Conservation (phyloP, 192 early-diverging fungal genomes). For the Coemansia biformis region DNA sequence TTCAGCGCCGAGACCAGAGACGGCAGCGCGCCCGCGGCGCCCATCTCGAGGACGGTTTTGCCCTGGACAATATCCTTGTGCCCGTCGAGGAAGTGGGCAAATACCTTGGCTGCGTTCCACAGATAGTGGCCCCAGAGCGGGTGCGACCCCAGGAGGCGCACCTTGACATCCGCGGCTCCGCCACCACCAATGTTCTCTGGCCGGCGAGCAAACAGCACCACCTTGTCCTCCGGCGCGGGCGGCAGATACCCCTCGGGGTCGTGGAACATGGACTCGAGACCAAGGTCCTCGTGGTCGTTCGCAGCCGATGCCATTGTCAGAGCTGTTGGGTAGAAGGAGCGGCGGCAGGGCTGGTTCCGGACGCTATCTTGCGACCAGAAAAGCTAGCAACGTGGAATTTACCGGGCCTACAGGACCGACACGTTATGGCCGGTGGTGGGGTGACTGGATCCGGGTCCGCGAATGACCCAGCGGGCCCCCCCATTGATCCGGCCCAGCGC, state of each 20-base stretch:
- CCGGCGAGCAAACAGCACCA: conserved; percentile 52
- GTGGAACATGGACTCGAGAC: conserved; percentile 21
- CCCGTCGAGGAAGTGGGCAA: conserved; percentile 74
- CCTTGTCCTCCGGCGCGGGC: conserved; percentile 54
- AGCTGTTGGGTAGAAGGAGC: no score
- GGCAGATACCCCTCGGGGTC: conserved; percentile 45
- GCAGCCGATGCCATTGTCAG: no score
- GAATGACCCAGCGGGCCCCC: no score
- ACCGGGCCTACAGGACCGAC: no score
- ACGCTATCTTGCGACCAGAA: no score
- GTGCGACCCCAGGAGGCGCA: conserved; percentile 66
- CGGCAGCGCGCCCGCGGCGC: conserved; percentile 78
- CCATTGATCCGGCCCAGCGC: no score
- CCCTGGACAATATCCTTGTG: conserved; percentile 54
- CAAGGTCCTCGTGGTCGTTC: conserved; percentile 17
- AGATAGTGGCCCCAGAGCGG: conserved; percentile 84
- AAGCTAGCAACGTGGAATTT: no score
- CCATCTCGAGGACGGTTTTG: conserved; percentile 75
- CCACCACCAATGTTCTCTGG: conserved; percentile 17
- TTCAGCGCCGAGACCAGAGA: conserved; percentile 66
- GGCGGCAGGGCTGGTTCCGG: no score
- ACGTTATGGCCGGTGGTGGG: no score
- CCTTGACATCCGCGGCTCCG: conserved; percentile 21
- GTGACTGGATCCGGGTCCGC: no score
- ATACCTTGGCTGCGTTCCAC: conserved; percentile 85